A percentile compares a stretch with the other conserved stretches of the same genome.
These are phyloP conservation scores for Dendrocalamus sinicus DNA, from an alignment of 176 grass and related monocot species.

Conservation along the genomic window DNA sequence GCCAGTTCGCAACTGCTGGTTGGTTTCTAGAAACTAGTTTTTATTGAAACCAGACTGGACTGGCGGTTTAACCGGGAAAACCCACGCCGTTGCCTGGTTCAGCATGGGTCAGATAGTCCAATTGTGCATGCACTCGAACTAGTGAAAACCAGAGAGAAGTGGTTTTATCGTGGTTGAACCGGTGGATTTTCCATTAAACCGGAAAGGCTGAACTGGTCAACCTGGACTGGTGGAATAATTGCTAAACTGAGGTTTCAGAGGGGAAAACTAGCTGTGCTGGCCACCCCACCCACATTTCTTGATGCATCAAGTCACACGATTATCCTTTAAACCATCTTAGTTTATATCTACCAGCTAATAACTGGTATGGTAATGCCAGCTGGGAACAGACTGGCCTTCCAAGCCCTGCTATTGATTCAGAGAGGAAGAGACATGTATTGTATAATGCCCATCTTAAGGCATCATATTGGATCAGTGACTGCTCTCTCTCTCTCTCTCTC, in stretches of 20 bases:
- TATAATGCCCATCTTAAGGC: neutral
- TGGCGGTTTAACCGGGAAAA: neutral
- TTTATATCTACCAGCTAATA: neutral
- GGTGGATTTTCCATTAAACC: neutral
- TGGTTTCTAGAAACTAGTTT: neutral
- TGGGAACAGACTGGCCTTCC: neutral
- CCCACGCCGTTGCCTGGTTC: neutral
- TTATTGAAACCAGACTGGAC: neutral
- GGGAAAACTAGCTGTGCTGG: neutral
- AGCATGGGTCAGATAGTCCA: neutral
- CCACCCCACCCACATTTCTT: neutral
- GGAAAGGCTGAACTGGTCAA: neutral
- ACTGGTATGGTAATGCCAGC: neutral
- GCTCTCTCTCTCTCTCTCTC: neutral
- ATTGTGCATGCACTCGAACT: neutral
- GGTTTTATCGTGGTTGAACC: neutral
- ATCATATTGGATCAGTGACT: neutral
- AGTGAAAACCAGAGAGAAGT: neutral
- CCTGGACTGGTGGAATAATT: neutral
- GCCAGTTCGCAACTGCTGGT: neutral
- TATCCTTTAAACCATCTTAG: slow-evolving; percentile 6
- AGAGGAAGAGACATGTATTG: slow-evolving; percentile 1
- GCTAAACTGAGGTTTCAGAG: neutral
- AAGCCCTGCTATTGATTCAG: neutral
- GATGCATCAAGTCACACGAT: neutral